Evolutionary conservation across 768 basidiomycete species (phyloP).

Genomic region (Boletus pseudo-olivaceus): DNA sequence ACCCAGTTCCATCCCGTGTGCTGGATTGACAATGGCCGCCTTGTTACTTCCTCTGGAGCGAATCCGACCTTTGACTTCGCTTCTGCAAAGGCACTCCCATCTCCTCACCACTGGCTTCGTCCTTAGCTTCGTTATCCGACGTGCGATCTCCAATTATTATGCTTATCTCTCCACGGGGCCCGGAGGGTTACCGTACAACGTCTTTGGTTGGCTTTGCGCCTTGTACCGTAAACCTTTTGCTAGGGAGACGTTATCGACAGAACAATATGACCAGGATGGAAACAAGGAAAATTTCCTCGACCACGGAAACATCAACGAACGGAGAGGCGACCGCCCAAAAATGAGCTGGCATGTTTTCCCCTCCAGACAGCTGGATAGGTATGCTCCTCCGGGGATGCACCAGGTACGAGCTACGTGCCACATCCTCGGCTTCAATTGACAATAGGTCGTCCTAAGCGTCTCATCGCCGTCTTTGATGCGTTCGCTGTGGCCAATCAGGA

Average conservation of each 20-base stretch:
- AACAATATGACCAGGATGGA: not conserved
- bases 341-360: slow-evolving; percentile 3
- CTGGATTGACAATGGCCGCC: not conserved
- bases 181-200: not conserved
- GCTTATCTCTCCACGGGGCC: not conserved
- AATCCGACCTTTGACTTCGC: not conserved
- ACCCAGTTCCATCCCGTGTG: not conserved
- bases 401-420: not conserved
- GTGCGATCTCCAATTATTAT: not conserved
- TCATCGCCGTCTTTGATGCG: not conserved
- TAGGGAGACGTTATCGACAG: not conserved
- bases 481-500: not conserved
- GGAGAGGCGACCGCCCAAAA: slow-evolving; percentile 2
- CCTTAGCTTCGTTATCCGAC: not conserved
- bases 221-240: not conserved
- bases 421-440: not conserved
- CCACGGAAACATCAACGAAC: not conserved
- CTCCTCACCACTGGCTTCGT: not conserved
- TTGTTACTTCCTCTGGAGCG: not conserved
- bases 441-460: not conserved
- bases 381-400: not conserved
- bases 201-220: not conserved
- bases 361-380: slow-evolving; percentile 4
- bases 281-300: not conserved
- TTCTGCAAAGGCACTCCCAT: not conserved